A percentile compares a stretch with the other conserved stretches of the same genome.
Conservation (phyloP, 371 early-diverging fungal species). For the Conidiobolus incongruus region DNA sequence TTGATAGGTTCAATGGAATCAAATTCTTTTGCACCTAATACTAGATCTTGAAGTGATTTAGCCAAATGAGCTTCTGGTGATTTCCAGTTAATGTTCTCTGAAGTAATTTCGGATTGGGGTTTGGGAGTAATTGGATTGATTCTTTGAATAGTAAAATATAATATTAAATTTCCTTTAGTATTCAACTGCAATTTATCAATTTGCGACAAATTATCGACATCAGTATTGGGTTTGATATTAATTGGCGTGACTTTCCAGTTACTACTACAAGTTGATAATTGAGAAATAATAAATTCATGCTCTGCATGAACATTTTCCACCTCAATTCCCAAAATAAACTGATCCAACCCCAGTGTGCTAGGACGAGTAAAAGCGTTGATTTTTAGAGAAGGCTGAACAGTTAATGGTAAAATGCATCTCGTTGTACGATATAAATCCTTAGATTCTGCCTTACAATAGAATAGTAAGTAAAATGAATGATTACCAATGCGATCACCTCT, state of each 20-base stretch:
- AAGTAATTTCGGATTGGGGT: too few species aligned
- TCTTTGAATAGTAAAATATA: too few species aligned
- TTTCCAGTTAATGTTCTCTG: background rate
- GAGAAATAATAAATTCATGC: conserved; percentile 32
- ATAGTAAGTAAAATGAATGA: conserved; percentile 45
- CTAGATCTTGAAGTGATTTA: background rate
- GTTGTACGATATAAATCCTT: background rate
- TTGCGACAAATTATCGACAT: background rate
- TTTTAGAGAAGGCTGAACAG: conserved; percentile 61
- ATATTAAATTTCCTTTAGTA: too few species aligned
- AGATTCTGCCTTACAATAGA: conserved; percentile 38
- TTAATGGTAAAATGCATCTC: conserved; percentile 25
- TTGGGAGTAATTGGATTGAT: too few species aligned
- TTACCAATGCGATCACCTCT: conserved; percentile 79
- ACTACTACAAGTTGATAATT: conserved; percentile 46
- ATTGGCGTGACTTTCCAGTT: conserved; percentile 41
- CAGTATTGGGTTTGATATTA: conserved; percentile 4
- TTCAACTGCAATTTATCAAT: background rate
- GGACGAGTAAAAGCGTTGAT: conserved; percentile 87
- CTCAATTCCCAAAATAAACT: conserved; percentile 78
- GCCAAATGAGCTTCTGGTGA: conserved; percentile 1
- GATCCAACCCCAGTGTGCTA: conserved; percentile 38
- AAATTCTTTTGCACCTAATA: background rate
- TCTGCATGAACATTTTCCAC: conserved; percentile 45
- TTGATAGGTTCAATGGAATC: background rate